phyloP scores from a whole-genome alignment of 805 yeast species.

The Candida ortonii region DNA sequence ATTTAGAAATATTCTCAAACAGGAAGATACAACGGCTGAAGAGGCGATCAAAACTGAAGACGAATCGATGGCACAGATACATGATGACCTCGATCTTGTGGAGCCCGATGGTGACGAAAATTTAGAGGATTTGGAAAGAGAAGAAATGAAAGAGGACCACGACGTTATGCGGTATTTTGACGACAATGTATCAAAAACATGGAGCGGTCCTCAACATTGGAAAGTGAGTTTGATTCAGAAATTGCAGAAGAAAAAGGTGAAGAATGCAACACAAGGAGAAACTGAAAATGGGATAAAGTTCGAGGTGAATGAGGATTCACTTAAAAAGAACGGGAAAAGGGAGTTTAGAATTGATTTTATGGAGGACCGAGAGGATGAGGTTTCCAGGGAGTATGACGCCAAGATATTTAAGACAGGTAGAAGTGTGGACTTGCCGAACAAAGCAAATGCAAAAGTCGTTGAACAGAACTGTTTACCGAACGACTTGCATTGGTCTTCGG shows the following conservation, averaged over 20 bases:
- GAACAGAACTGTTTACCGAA: slow-evolving; percentile 29
- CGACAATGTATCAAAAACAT: slow-evolving; percentile 58
- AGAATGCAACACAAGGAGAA: too few relatives aligned
- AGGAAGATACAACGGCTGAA: slow-evolving; percentile 1
- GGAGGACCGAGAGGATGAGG: slow-evolving; percentile 19
- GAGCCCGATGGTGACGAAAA: slow-evolving; percentile 4
- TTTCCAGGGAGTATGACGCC: slow-evolving; percentile 38
- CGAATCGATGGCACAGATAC: neutral
- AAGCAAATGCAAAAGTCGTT: slow-evolving; percentile 34
- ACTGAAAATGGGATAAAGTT: neutral
- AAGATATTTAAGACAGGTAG: slow-evolving; percentile 23
- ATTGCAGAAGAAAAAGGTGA: slow-evolving; percentile 5
- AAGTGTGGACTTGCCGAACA: slow-evolving; percentile 42
- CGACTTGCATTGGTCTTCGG: slow-evolving; percentile 60
- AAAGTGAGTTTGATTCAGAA: slow-evolving; percentile 61
- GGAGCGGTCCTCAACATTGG: slow-evolving; percentile 94
- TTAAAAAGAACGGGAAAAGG: slow-evolving; percentile 32
- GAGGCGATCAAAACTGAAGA: slow-evolving; percentile 1
- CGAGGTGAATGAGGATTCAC: slow-evolving; percentile 5
- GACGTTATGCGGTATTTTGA: slow-evolving; percentile 69
- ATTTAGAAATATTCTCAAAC: slow-evolving; percentile 6
- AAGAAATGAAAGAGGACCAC: slow-evolving; percentile 15
- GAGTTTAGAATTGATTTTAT: slow-evolving; percentile 21
- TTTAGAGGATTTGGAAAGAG: slow-evolving; percentile 2
- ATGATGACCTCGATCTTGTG: slow-evolving; percentile 1